Conservation (phyloP, 2,329 filamentous ascomycete species). For the Scortechinia acanthostroma region DNA sequence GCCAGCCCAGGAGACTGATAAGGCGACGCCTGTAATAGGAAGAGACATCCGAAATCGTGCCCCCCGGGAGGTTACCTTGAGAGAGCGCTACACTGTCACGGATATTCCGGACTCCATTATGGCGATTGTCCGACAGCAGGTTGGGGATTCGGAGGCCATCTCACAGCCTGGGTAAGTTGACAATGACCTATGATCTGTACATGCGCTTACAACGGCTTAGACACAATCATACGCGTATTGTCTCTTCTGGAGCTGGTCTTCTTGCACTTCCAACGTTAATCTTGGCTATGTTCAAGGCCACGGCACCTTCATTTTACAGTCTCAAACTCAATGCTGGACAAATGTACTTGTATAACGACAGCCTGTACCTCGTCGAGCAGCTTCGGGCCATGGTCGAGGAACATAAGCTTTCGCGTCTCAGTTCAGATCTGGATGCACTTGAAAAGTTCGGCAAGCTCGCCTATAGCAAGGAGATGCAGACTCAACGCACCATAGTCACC, state of each 20-base stretch:
- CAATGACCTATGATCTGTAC: neutral
- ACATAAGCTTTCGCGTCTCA: slow-evolving; percentile 34
- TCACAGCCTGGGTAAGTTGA: slow-evolving; percentile 21
- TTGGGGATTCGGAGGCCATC: slow-evolving; percentile 28
- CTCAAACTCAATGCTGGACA: slow-evolving; percentile 37
- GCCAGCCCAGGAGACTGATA: neutral
- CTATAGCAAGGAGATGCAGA: slow-evolving; percentile 59
- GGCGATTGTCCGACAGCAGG: slow-evolving; percentile 26
- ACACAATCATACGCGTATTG: slow-evolving; percentile 21
- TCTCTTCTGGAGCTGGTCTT: slow-evolving; percentile 29
- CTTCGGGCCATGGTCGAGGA: slow-evolving; percentile 37
- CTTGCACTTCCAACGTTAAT: slow-evolving; percentile 33
- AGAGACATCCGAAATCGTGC: slow-evolving; percentile 4
- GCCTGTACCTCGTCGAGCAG: slow-evolving; percentile 44
- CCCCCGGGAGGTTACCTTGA: slow-evolving; percentile 43
- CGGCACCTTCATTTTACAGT: slow-evolving; percentile 32
- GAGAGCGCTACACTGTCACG: slow-evolving; percentile 53
- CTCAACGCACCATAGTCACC: slow-evolving; percentile 51
- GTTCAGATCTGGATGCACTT: slow-evolving; percentile 42
- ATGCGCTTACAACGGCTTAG: slow-evolving; percentile 8
- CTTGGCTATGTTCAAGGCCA: slow-evolving; percentile 39
- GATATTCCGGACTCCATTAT: slow-evolving; percentile 48
- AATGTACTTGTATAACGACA: slow-evolving; percentile 62
- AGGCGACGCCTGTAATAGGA: slow-evolving; percentile 5
- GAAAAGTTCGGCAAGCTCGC: slow-evolving; percentile 51